Conservation (phyloP, 129 eudicot species). For the Arctium lappa region DNA sequence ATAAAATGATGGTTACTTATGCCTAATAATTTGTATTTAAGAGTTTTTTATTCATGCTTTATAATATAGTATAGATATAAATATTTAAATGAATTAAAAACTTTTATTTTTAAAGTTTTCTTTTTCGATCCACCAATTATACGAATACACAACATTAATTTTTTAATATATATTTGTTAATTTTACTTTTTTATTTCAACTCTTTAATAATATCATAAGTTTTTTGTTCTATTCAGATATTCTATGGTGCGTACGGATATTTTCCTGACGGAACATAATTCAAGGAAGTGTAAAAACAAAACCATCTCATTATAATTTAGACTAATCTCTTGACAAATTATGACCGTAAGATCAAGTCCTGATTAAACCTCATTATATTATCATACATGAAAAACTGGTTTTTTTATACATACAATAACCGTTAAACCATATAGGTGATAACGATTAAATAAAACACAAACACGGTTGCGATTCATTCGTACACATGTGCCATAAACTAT, state of each 20-base stretch:
- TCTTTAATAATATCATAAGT: too few species aligned
- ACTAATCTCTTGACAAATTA: too few species aligned
- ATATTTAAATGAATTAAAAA: too few species aligned
- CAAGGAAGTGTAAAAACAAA: not conserved
- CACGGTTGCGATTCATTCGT: not conserved
- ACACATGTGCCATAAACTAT: not conserved
- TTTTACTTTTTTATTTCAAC: too few species aligned
- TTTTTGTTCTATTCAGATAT: not conserved
- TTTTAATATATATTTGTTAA: too few species aligned
- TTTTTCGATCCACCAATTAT: too few species aligned
- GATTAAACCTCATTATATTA: not conserved
- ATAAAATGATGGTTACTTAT: too few species aligned
- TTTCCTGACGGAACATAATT: not conserved
- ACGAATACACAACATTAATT: not conserved
- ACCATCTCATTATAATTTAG: not conserved
- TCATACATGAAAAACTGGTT: not conserved
- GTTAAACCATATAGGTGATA: not conserved
- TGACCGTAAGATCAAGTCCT: too few species aligned
- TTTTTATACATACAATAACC: slow-evolving; percentile 8
- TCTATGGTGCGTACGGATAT: not conserved
- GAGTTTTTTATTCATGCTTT: too few species aligned
- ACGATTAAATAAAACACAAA: slow-evolving; percentile 12
- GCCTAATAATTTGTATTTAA: too few species aligned
- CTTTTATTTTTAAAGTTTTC: too few species aligned
- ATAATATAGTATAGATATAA: too few species aligned